Percentiles rank a stretch among this genome's conserved stretches.
phyloP scores from a whole-genome alignment of 2,329 filamentous ascomycete species.

The Xylariaceae sp. region DNA sequence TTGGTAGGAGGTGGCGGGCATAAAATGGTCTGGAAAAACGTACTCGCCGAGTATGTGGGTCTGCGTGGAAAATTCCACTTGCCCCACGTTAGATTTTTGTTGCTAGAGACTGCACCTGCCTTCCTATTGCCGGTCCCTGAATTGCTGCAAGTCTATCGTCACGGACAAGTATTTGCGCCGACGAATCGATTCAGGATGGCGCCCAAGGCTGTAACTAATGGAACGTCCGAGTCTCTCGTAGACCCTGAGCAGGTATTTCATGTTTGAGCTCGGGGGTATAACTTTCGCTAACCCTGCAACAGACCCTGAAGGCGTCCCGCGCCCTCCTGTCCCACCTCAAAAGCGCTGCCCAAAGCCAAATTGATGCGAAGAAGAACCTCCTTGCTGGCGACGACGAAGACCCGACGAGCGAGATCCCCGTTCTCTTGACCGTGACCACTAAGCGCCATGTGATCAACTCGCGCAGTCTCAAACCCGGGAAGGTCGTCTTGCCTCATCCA shows the following conservation, averaged over 20 bases:
- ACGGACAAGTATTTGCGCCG: too few relatives aligned
- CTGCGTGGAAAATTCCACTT: too few relatives aligned
- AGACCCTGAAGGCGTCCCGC: constrained; percentile 57
- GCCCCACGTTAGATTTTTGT: too few relatives aligned
- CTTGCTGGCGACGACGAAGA: constrained; percentile 44
- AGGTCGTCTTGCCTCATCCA: constrained; percentile 73
- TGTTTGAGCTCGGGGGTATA: too few relatives aligned
- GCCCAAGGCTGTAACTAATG: too few relatives aligned
- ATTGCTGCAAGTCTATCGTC: too few relatives aligned
- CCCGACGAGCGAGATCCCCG: constrained; percentile 43
- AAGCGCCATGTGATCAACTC: constrained; percentile 68
- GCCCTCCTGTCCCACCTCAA: constrained; percentile 60
- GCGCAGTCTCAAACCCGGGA: constrained; percentile 38
- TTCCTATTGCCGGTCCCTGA: too few relatives aligned
- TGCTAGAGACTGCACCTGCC: too few relatives aligned
- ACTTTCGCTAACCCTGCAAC: background rate
- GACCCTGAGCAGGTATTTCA: background rate
- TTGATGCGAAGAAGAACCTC: constrained; percentile 51
- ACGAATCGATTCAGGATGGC: too few relatives aligned
- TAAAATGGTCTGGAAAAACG: too few relatives aligned
- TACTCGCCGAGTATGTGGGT: too few relatives aligned
- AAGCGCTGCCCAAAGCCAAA: constrained; percentile 40
- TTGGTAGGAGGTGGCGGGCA: too few relatives aligned
- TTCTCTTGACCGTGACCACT: constrained; percentile 61
- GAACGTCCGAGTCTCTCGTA: background rate